Conservation (phyloP, 352 stramenopile genomes). For the Pythium brachiatum region DNA sequence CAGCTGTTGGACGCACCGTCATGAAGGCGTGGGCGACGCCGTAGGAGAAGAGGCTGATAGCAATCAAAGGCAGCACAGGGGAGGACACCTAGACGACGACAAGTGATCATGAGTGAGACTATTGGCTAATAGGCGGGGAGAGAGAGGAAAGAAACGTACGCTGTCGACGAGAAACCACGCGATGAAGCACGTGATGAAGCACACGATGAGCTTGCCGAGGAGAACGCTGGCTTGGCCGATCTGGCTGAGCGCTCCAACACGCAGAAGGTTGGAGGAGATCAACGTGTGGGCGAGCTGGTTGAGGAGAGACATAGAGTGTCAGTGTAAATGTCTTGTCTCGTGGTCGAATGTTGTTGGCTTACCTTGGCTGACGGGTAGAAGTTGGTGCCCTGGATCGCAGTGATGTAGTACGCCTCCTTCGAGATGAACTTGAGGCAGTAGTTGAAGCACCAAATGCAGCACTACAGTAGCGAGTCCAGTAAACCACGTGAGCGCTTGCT, state of each 20-base stretch:
- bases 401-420: slow-evolving; percentile 82
- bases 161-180: slow-evolving; percentile 72
- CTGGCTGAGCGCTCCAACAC: slow-evolving; percentile 58
- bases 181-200: slow-evolving; percentile 60
- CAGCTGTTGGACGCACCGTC: slow-evolving; percentile 42
- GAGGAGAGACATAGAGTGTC: neutral
- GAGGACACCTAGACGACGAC: slow-evolving; percentile 38
- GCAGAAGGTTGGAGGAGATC: slow-evolving; percentile 68
- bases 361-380: slow-evolving; percentile 81
- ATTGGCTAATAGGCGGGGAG: slow-evolving; percentile 7
- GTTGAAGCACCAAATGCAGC: slow-evolving; percentile 85
- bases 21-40: slow-evolving; percentile 77
- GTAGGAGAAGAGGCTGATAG: slow-evolving; percentile 73
- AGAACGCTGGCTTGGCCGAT: slow-evolving; percentile 70
- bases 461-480: too few relatives aligned
- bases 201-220: slow-evolving; percentile 77
- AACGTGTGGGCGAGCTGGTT: slow-evolving; percentile 57
- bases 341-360: neutral
- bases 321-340: too few relatives aligned
- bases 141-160: slow-evolving; percentile 26
- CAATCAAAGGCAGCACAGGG: slow-evolving; percentile 59
- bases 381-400: slow-evolving; percentile 70
- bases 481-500: slow-evolving; percentile 8
- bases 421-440: slow-evolving; percentile 81
- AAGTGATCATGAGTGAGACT: neutral